Percentiles rank a stretch among this genome's conserved stretches.
Evolutionary conservation across 768 basidiomycete genomes (phyloP).

Genomic region (Gymnopilus dilepis): DNA sequence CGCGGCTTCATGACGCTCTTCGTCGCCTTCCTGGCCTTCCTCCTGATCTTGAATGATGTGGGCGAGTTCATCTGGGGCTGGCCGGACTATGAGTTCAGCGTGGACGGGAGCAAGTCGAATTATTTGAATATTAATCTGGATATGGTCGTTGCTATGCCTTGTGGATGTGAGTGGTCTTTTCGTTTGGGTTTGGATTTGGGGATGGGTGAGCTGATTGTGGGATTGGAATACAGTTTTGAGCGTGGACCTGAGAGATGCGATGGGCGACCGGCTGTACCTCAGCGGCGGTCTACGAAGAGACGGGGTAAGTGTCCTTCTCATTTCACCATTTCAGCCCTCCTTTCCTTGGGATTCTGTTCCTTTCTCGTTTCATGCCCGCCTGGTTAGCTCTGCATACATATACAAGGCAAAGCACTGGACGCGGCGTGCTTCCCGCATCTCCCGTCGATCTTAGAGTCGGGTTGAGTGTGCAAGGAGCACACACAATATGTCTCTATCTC

Average conservation of each 20-base stretch:
- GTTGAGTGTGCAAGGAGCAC: no score
- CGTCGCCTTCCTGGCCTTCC: conserved; percentile 64
- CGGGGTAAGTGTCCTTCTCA: conserved; percentile 56
- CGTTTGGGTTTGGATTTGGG: neutral
- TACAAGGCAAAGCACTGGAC: no score
- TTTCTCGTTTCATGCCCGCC: no score
- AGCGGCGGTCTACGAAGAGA: conserved; percentile 82
- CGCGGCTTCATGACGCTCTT: conserved; percentile 84
- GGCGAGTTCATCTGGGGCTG: conserved; percentile 95
- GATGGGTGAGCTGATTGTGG: conserved; percentile 1
- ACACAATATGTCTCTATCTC: no score
- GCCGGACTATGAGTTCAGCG: conserved; percentile 87
- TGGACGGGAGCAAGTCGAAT: conserved; percentile 67
- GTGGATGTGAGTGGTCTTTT: conserved; percentile 71
- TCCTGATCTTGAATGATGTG: conserved; percentile 87
- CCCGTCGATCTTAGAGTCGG: no score
- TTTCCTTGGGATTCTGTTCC: neutral
- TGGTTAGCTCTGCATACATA: no score
- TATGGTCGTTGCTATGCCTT: conserved; percentile 91
- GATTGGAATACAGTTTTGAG: conserved; percentile 64
- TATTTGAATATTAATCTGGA: conserved; percentile 90
- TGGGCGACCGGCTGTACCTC: conserved; percentile 91
- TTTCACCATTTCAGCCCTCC: neutral
- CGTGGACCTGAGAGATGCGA: conserved; percentile 89
- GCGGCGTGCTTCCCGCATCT: no score